These are phyloP conservation scores for Hemileccinum impolitum DNA, from an alignment of 768 basidiomycete genomes.

Conservation along the genomic window DNA sequence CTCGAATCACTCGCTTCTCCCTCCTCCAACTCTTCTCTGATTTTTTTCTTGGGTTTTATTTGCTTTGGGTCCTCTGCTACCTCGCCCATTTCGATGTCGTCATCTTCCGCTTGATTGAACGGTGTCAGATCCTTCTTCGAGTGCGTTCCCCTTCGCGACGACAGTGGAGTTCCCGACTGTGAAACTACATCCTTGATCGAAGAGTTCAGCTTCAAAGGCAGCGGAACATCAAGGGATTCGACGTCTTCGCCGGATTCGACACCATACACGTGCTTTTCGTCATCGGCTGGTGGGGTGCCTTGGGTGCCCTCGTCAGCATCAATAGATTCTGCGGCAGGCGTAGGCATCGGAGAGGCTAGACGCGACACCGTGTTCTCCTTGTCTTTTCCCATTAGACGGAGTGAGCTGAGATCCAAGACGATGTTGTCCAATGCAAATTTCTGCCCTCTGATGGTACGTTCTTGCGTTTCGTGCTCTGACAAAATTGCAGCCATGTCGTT, in stretches of 20 bases:
- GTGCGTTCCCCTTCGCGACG: conserved; percentile 23
- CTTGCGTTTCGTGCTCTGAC: conserved; percentile 71
- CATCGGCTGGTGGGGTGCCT: conserved; percentile 20
- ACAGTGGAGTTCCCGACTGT: conserved; percentile 29
- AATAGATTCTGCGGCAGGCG: conserved; percentile 45
- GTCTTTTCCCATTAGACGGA: conserved; percentile 71
- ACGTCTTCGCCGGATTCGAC: conserved; percentile 42
- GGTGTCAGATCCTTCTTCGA: conserved; percentile 16
- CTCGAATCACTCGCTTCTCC: conserved; percentile 83
- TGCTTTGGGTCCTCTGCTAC: conserved; percentile 68
- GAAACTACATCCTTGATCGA: conserved; percentile 33
- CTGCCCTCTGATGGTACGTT: conserved; percentile 61
- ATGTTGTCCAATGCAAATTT: conserved; percentile 66
- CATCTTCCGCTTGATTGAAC: conserved; percentile 36
- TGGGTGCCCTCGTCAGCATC: conserved; percentile 26
- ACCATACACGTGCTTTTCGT: conserved; percentile 38
- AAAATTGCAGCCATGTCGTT: conserved; percentile 76
- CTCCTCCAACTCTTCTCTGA: conserved; percentile 75
- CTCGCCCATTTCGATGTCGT: conserved; percentile 93
- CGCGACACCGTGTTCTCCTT: conserved; percentile 44
- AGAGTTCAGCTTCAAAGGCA: conserved; percentile 31
- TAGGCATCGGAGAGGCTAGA: conserved; percentile 39
- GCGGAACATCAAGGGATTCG: conserved; percentile 31
- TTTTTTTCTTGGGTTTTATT: conserved; percentile 45
- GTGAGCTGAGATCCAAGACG: conserved; percentile 54